Evolutionary conservation across 2,329 filamentous ascomycete genomes (phyloP).

Genomic region (Epichloe gansuensis): DNA sequence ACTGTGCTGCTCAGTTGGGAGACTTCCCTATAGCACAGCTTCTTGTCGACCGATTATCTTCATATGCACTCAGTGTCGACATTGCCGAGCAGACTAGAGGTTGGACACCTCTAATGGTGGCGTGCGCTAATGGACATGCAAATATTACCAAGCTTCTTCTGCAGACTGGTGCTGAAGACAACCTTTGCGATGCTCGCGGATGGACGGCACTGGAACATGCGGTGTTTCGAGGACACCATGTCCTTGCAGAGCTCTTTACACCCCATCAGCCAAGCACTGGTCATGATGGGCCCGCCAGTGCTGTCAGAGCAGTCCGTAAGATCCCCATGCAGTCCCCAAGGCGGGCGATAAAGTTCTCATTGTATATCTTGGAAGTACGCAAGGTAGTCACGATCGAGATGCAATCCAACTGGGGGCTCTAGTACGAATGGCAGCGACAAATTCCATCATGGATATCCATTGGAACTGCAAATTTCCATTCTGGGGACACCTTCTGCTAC

Average conservation of each 20-base stretch:
- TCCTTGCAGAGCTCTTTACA: conserved; percentile 12
- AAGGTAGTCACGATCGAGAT: conserved; percentile 6
- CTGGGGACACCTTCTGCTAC: background rate
- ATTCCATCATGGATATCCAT: background rate
- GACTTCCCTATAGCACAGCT: conserved; percentile 2
- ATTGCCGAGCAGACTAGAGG: conserved; percentile 11
- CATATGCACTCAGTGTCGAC: conserved; percentile 8
- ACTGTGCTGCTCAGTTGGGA: conserved; percentile 14
- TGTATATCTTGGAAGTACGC: conserved; percentile 7
- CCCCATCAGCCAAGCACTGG: background rate
- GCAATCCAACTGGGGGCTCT: background rate
- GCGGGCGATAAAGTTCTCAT: conserved; percentile 4
- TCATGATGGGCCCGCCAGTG: background rate
- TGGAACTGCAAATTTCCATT: conserved; percentile 8
- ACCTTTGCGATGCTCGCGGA: conserved; percentile 14
- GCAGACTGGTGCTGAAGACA: conserved; percentile 13
- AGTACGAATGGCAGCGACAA: background rate
- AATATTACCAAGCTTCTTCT: conserved; percentile 16
- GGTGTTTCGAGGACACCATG: conserved; percentile 20
- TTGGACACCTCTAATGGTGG: conserved; percentile 23
- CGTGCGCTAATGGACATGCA: conserved; percentile 16
- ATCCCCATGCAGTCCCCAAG: background rate
- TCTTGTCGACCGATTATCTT: conserved; percentile 9
- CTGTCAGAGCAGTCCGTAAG: background rate
- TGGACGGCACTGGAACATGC: conserved; percentile 25